phyloP scores from a whole-genome alignment of 164 flowering plant genomes.

The Dillenia turbinata region DNA sequence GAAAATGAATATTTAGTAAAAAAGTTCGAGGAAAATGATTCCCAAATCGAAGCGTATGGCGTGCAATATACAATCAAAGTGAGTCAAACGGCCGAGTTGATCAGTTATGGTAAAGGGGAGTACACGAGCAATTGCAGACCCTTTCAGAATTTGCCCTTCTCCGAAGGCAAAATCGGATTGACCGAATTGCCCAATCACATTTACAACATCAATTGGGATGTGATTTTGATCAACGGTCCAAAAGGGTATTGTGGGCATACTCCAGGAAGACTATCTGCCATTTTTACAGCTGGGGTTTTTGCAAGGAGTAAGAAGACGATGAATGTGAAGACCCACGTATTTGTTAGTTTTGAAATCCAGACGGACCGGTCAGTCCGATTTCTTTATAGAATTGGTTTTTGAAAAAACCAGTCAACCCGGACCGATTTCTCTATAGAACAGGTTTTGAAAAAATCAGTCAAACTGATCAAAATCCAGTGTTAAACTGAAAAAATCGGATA shows the following conservation, averaged over 20 bases:
- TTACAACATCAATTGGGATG: constrained; percentile 53
- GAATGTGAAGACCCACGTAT: constrained; percentile 37
- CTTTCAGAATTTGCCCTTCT: constrained; percentile 59
- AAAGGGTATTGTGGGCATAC: constrained; percentile 37
- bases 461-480: too few relatives aligned
- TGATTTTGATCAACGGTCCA: constrained; percentile 59
- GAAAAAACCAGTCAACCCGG: too few relatives aligned
- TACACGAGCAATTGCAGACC: constrained; percentile 44
- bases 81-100: constrained; percentile 15
- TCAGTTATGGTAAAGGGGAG: constrained; percentile 16
- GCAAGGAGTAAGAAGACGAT: constrained; percentile 42
- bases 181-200: constrained; percentile 63
- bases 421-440: too few relatives aligned
- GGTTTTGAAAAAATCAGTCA: too few relatives aligned
- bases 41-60: constrained; percentile 76
- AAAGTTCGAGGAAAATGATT: constrained; percentile 44
- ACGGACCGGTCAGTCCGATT: too few relatives aligned
- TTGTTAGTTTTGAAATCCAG: too few relatives aligned
- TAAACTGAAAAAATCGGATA: too few relatives aligned
- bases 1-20: constrained; percentile 57
- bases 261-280: constrained; percentile 63
- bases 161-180: constrained; percentile 51
- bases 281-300: constrained; percentile 50
- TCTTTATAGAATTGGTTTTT: too few relatives aligned
- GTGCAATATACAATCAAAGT: constrained; percentile 63